These are phyloP conservation scores for Bolboschoenoplectus hybrid DNA, from an alignment of 202 grass and related monocot genomes.

Conservation along the genomic window DNA sequence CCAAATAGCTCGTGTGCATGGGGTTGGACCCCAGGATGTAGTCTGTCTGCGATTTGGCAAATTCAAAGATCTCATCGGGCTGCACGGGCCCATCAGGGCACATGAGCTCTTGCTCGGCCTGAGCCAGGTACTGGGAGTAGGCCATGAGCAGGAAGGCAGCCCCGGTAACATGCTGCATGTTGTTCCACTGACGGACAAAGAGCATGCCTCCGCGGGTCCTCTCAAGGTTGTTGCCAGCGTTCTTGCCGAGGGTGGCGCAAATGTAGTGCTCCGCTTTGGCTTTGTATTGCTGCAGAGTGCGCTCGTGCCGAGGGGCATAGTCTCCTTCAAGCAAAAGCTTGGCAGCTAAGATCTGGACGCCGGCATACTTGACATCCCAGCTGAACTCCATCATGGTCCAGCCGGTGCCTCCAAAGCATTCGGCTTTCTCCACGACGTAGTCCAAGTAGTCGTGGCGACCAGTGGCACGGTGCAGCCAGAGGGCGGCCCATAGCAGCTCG, in stretches of 20 bases:
- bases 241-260: slow-evolving; percentile 71
- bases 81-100: slow-evolving; percentile 46
- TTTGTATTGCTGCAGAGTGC: slow-evolving; percentile 68
- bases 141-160: slow-evolving; percentile 73
- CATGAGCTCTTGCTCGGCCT: not conserved
- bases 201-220: slow-evolving; percentile 77
- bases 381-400: slow-evolving; percentile 97
- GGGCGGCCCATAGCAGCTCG: slow-evolving; percentile 89
- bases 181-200: slow-evolving; percentile 89
- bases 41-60: slow-evolving; percentile 70
- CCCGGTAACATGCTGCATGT: slow-evolving; percentile 90
- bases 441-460: slow-evolving; percentile 59
- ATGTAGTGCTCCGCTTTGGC: slow-evolving; percentile 85
- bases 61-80: slow-evolving; percentile 43
- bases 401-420: slow-evolving; percentile 72
- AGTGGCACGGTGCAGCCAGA: slow-evolving; percentile 88
- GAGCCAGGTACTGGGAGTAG: slow-evolving; percentile 58
- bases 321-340: slow-evolving; percentile 61
- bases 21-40: slow-evolving; percentile 88
- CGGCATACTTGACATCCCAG: slow-evolving; percentile 97
- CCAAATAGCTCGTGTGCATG: slow-evolving; percentile 69
- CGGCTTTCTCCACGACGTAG: slow-evolving; percentile 67
- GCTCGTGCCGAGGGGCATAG: slow-evolving; percentile 38
- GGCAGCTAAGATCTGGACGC: slow-evolving; percentile 78
- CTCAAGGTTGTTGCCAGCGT: slow-evolving; percentile 64